These are phyloP conservation scores for Paracoccidioides brasiliensis DNA, from an alignment of 2,329 filamentous ascomycete genomes.

Conservation along the genomic window DNA sequence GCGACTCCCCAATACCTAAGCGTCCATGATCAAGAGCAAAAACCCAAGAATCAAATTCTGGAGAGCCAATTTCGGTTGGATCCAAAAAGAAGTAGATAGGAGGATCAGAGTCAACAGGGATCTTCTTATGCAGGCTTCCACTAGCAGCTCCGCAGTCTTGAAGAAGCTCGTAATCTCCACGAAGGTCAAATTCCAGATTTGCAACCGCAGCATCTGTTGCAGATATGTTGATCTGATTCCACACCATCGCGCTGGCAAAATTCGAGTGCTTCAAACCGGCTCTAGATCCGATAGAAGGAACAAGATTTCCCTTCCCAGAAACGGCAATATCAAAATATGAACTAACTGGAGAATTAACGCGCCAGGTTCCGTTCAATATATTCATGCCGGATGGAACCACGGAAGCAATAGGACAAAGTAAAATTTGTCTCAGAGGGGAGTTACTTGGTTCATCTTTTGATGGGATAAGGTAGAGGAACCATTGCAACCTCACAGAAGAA, in stretches of 20 bases:
- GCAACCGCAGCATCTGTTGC: constrained; percentile 18
- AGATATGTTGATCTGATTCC: constrained; percentile 30
- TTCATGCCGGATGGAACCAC: constrained; percentile 25
- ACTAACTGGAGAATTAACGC: constrained; percentile 31
- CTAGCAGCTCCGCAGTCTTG: constrained; percentile 46
- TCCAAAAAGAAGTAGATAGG: constrained; percentile 47
- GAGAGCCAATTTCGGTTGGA: constrained; percentile 36
- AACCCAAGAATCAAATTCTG: constrained; percentile 41
- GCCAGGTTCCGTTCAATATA: constrained; percentile 31
- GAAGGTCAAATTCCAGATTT: constrained; percentile 27
- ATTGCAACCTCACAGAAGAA: constrained; percentile 23
- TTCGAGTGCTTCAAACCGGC: constrained; percentile 28
- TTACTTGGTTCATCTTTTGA: constrained; percentile 24
- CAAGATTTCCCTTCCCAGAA: constrained; percentile 19
- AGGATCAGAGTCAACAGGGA: constrained; percentile 5
- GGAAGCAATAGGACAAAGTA: constrained; percentile 36
- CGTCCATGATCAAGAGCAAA: constrained; percentile 40
- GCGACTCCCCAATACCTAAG: constrained; percentile 34
- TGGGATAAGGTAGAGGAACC: constrained; percentile 39
- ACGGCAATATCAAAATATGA: constrained; percentile 25
- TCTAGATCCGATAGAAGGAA: constrained; percentile 27
- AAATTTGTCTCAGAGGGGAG: constrained; percentile 29
- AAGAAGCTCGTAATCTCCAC: constrained; percentile 39
- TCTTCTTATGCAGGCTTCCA: constrained; percentile 40
- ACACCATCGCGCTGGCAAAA: constrained; percentile 32